Evolutionary conservation across 2,329 filamentous ascomycete species (phyloP).

Genomic region (Drechslerella dactyloides): DNA sequence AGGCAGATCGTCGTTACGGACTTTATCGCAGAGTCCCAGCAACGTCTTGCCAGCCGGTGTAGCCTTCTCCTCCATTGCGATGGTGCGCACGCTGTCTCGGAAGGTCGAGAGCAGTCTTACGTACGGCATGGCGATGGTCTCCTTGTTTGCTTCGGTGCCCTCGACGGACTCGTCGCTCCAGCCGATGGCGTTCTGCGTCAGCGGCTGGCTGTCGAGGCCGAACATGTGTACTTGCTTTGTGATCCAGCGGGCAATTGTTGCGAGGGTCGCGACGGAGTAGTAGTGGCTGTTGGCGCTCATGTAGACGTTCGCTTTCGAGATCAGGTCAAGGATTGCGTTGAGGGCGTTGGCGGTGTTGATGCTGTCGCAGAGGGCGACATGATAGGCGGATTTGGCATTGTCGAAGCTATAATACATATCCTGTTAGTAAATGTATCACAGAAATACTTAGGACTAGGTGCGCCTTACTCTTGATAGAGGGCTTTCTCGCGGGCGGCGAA

Average conservation of each 20-base stretch:
- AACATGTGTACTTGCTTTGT: slow-evolving; percentile 85
- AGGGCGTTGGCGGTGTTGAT: slow-evolving; percentile 86
- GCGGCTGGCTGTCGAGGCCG: slow-evolving; percentile 68
- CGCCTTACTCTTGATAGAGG: slow-evolving; percentile 54
- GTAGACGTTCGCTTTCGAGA: slow-evolving; percentile 73
- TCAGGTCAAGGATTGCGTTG: slow-evolving; percentile 76
- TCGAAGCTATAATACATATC: slow-evolving; percentile 58
- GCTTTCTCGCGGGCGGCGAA: slow-evolving; percentile 52
- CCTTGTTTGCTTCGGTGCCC: slow-evolving; percentile 55
- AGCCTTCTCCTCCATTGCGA: slow-evolving; percentile 58
- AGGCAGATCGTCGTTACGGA: slow-evolving; percentile 81
- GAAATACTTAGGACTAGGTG: too few relatives aligned
- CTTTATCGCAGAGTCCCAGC: slow-evolving; percentile 75
- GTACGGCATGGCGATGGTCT: slow-evolving; percentile 58
- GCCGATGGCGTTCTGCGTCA: slow-evolving; percentile 52
- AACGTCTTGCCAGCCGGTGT: slow-evolving; percentile 70
- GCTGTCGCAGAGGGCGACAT: slow-evolving; percentile 64
- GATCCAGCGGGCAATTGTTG: slow-evolving; percentile 72
- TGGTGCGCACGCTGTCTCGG: slow-evolving; percentile 68
- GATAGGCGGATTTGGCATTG: slow-evolving; percentile 65
- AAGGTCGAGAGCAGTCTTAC: slow-evolving; percentile 65
- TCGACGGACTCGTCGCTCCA: slow-evolving; percentile 58
- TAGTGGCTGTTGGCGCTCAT: slow-evolving; percentile 59
- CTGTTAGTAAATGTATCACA: slow-evolving; percentile 7
- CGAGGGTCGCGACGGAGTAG: slow-evolving; percentile 50